Percentiles rank a stretch among this genome's conserved stretches.
These are phyloP conservation scores for Populus tomentosa DNA, from an alignment of 441 rosid genomes.

Conservation along the genomic window DNA sequence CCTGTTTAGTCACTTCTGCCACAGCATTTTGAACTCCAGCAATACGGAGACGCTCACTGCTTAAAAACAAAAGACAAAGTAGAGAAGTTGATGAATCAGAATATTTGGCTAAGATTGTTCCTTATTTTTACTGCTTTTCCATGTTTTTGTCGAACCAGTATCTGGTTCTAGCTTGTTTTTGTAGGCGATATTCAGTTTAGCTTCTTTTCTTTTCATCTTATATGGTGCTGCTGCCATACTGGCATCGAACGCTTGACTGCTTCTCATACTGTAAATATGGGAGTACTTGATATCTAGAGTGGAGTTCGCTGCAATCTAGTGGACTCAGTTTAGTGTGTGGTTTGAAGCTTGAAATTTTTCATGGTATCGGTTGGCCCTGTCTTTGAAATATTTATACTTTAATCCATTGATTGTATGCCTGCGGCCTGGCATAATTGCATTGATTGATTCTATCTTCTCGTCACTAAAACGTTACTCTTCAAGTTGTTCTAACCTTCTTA, in stretches of 20 bases:
- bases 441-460: neutral
- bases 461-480: neutral
- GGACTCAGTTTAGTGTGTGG: conserved; percentile 25
- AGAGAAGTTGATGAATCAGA: conserved; percentile 22
- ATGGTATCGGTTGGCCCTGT: conserved; percentile 6
- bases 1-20: conserved; percentile 33
- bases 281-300: conserved; percentile 40
- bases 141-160: conserved; percentile 21
- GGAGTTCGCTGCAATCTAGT: conserved; percentile 42
- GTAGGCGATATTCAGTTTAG: conserved; percentile 35
- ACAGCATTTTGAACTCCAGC: conserved; percentile 11
- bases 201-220: conserved; percentile 3
- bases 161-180: conserved; percentile 29
- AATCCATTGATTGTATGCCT: neutral
- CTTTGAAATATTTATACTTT: neutral
- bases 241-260: conserved; percentile 38
- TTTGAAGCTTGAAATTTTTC: conserved; percentile 2
- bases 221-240: conserved; percentile 22
- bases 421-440: neutral
- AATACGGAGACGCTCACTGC: conserved; percentile 28
- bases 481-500: neutral
- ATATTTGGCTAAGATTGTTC: conserved; percentile 20
- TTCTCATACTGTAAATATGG: too few relatives aligned
- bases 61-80: conserved; percentile 34
- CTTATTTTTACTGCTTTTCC: conserved; percentile 13